Base-by-base conservation (phyloP, 2,329 filamentous ascomycete species). In the Pseudogymnoascus verrucosus region DNA sequence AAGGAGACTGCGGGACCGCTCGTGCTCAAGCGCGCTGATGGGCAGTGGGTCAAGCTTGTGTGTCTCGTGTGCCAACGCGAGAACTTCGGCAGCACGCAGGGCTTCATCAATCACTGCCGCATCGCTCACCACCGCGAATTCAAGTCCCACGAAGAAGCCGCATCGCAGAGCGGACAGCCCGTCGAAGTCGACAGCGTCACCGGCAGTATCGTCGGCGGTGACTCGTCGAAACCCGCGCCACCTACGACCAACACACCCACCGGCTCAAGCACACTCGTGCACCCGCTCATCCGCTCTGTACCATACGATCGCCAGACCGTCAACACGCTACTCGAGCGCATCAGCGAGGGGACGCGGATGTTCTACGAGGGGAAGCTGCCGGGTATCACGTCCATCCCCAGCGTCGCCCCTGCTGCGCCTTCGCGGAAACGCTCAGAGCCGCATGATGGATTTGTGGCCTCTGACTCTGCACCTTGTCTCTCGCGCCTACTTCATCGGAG, bases 31-130 rank as follows among this genome's bases (percentile, higher is more conserved):
- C 89, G 92, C 70, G 88, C 89, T 19, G 93, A 98, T 76, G 90
- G 90, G 63, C 83, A 90, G 72, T 87, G 88, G 67, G 93, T 98
- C 67, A 96, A 96, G 76, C 83, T 98, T 60, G 89, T 96, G 67
- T 99, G 95, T 79, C 77, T 90, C 65, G 89, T 95, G 74, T 98
- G 95, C 76, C 83, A 91, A 60, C 84, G 93, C 67, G 90, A 91
- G 74, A 91, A 97, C 75, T 98, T 98, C 73, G 93, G 89, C 63
- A 98, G 93, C 78, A 96, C 93, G 0, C 95, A 98, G 76, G 95
- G 95, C n/a, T 98, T 98, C 77, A 95, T 99, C 78, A 99, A 99
- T 73, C 95, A 99, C 74, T 98, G 93, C 74, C 91, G 95, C 64
- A 98, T 99, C 70, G 92, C 93, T 26, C 95, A 99, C 77, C 90